These are phyloP conservation scores for Platismatia glauca DNA, from an alignment of 495 filamentous ascomycete genomes.

Conservation along the genomic window DNA sequence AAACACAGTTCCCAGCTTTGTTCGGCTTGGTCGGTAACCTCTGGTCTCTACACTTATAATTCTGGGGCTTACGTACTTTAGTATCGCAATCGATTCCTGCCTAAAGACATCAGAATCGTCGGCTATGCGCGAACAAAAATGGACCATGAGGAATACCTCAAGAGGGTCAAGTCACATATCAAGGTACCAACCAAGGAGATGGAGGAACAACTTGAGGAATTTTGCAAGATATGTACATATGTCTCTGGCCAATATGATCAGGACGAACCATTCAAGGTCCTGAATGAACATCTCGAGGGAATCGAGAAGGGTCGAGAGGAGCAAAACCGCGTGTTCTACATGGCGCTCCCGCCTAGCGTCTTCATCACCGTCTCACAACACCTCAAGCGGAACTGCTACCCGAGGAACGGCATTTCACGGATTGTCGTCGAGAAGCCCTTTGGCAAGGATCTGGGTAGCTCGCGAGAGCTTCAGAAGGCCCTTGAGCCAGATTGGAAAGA, in stretches of 20 bases:
- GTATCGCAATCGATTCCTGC: constrained; percentile 98
- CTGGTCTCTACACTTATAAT: neutral
- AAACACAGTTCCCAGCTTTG: constrained; percentile 79
- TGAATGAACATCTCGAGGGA: constrained; percentile 82
- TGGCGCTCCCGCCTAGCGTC: constrained; percentile 95
- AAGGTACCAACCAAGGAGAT: constrained; percentile 98
- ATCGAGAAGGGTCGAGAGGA: constrained; percentile 75
- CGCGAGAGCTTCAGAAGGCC: constrained; percentile 88
- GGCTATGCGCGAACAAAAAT: constrained; percentile 99
- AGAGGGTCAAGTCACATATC: constrained; percentile 92
- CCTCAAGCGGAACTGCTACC: constrained; percentile 94
- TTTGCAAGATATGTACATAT: constrained; percentile 82
- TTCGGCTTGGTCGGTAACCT: constrained; percentile 81
- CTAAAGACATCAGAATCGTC: constrained; percentile 93
- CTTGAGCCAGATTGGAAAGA: constrained; percentile 98
- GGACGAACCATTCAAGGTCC: constrained; percentile 84
- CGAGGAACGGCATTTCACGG: constrained; percentile 74
- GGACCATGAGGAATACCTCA: constrained; percentile 92
- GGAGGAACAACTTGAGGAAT: constrained; percentile 86
- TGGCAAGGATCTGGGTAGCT: constrained; percentile 91
- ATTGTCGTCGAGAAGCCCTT: constrained; percentile 99
- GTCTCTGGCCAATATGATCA: constrained; percentile 95
- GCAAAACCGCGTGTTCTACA: constrained; percentile 94
- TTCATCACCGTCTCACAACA: constrained; percentile 97
- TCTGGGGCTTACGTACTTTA: constrained; percentile 34